Evolutionary conservation across 129 eudicot genomes (phyloP), one percentile per base, ranked within the genome.

Genomic region (Centrapalus pauciflorus): DNA sequence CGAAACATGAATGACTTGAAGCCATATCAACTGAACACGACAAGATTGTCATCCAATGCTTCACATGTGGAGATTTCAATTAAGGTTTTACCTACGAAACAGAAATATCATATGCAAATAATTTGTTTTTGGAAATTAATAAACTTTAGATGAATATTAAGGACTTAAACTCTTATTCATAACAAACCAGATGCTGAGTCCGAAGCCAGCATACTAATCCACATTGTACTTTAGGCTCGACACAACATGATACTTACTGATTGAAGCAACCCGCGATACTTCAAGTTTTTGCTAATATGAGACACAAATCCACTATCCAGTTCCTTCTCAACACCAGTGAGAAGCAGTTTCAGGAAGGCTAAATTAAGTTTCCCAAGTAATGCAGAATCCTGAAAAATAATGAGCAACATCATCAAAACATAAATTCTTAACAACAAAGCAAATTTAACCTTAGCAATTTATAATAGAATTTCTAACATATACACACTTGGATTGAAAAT

Each of bases 301-400:
- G 76, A 64, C 45, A 56, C 65, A 63, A 73, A 51, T 64, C 74
- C 87, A 66, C 72, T 76, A 40, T 63, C 80, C 13, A 88, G 69
- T 80, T 93, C 96, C 72, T 41, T 72, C 46, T 88, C 87, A 70
- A 86, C 62, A 74, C 91, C 95, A 28, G 83, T 80, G 20, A 93
- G 73, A 77, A 93, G 96, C 72, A 84, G 74, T 25, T 67, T 63
- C 67, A 93, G 79, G 60, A 93, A 80, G 61, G 90, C 72, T 46
- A 86, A 56, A 66, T 89, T 90, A 72, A 84, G 66, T 78, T 79
- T 83, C 16, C 99, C 95, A 76, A 93, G 82, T 73, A 93, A 79
- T 69, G 78, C 48, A 16, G 99, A 86, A 57, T 86, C 95, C 99
- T 93, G 73, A 71, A 63, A 73, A 54, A 35, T 10, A 69, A 73